Conservation (phyloP, 2,329 filamentous ascomycete genomes). For the Trichoderma atroviride region DNA sequence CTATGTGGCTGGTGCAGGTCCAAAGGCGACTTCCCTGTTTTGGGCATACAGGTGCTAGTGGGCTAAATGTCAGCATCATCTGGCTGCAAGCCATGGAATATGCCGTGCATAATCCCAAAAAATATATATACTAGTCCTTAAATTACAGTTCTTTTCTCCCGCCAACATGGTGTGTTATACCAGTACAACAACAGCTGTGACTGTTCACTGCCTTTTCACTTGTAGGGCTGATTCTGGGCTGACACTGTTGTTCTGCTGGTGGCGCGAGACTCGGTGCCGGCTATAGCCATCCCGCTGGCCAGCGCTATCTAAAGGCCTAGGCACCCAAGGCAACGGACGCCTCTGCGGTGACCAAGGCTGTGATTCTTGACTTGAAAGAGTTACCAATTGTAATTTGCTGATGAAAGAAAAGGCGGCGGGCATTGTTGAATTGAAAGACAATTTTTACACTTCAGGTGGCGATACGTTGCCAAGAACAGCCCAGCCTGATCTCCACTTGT, state of each 20-base stretch:
- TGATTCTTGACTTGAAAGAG: neutral
- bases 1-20: slow-evolving; percentile 18
- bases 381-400: neutral
- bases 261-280: neutral
- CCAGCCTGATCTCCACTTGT: neutral
- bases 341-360: neutral
- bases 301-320: neutral
- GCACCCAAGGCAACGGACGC: neutral
- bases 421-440: neutral
- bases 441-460: neutral
- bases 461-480: neutral
- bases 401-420: neutral
- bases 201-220: neutral
- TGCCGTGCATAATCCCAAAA: neutral
- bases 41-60: slow-evolving; percentile 9
- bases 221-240: slow-evolving; percentile 2
- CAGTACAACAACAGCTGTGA: neutral
- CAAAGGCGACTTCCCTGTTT: neutral
- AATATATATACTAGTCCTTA: neutral
- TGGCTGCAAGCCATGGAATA: neutral
- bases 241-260: neutral
- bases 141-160: neutral
- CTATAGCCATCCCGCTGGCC: slow-evolving; percentile 1
- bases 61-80: neutral
- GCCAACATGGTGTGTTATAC: neutral